Conservation (phyloP, 2,329 filamentous ascomycete genomes). For the Penicillium sp. region DNA sequence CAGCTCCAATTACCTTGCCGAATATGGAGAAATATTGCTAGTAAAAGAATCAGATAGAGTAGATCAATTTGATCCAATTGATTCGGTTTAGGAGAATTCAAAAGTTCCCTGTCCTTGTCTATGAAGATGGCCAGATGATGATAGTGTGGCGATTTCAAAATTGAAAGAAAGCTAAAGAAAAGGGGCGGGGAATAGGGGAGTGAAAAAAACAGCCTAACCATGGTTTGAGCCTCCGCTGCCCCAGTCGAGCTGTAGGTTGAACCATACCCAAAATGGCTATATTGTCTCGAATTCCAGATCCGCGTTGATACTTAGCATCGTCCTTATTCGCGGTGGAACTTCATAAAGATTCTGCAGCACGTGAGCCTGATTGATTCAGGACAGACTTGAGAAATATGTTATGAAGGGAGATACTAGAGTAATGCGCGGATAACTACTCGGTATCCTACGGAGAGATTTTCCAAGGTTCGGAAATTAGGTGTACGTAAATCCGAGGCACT, state of each 20-base stretch:
- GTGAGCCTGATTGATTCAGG: background rate
- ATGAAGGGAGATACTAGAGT: background rate
- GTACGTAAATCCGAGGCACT: background rate
- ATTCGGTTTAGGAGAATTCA: background rate
- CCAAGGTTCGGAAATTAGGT: background rate
- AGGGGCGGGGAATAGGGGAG: constrained; percentile 17
- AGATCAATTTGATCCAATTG: background rate
- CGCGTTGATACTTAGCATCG: constrained; percentile 22
- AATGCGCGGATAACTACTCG: background rate
- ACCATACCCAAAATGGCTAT: constrained; percentile 24
- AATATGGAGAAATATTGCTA: constrained; percentile 1
- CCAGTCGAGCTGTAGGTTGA: constrained; percentile 10
- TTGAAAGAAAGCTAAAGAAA: constrained; percentile 13
- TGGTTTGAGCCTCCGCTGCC: constrained; percentile 32
- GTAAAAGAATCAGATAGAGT: background rate
- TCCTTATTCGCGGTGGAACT: constrained; percentile 17
- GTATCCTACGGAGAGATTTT: background rate
- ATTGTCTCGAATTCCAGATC: constrained; percentile 22
- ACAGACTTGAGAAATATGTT: background rate
- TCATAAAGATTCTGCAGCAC: background rate
- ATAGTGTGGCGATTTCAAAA: background rate
- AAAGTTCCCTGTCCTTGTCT: background rate
- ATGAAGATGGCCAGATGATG: background rate
- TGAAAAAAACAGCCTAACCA: constrained; percentile 22
- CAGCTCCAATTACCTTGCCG: constrained; percentile 9